These are phyloP conservation scores for Paraleonurus japonicus DNA, from an alignment of 257 asterid genomes.

Conservation along the genomic window DNA sequence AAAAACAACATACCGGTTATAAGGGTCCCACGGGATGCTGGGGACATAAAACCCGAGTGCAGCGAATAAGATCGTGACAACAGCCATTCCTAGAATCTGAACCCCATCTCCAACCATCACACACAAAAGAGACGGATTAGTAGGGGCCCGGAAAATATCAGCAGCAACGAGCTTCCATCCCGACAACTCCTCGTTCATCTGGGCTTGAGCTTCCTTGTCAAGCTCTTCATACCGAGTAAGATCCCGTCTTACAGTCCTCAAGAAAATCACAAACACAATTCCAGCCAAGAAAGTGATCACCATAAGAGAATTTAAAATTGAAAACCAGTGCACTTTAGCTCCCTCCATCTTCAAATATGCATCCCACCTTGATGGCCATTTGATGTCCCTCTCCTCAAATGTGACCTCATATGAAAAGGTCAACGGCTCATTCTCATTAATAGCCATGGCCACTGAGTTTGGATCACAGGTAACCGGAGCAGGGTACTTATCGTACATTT, in stretches of 20 bases:
- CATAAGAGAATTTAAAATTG: constrained; percentile 80
- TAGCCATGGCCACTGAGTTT: constrained; percentile 46
- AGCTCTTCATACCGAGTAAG: constrained; percentile 79
- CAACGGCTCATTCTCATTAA: constrained; percentile 70
- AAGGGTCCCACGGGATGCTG: constrained; percentile 82
- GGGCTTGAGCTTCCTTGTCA: constrained; percentile 88
- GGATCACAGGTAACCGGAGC: constrained; percentile 61
- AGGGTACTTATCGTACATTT: constrained; percentile 58
- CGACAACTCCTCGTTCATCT: constrained; percentile 85
- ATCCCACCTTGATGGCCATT: constrained; percentile 95
- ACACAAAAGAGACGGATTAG: constrained; percentile 66
- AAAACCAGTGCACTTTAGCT: constrained; percentile 88
- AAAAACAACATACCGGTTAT: constrained; percentile 77
- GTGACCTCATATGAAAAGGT: constrained; percentile 68
- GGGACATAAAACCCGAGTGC: constrained; percentile 94
- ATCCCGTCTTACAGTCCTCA: constrained; percentile 83
- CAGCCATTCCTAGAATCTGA: constrained; percentile 83
- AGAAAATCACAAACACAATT: constrained; percentile 74
- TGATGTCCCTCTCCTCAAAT: constrained; percentile 72
- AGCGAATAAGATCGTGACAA: constrained; percentile 72
- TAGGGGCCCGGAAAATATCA: constrained; percentile 80
- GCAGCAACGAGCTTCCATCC: constrained; percentile 87
- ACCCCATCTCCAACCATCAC: constrained; percentile 84
- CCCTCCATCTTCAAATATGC: constrained; percentile 90
- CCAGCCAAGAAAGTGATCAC: constrained; percentile 91